These are phyloP conservation scores for Fusarium miscanthi DNA, from an alignment of 2,329 filamentous ascomycete genomes.

Conservation along the genomic window DNA sequence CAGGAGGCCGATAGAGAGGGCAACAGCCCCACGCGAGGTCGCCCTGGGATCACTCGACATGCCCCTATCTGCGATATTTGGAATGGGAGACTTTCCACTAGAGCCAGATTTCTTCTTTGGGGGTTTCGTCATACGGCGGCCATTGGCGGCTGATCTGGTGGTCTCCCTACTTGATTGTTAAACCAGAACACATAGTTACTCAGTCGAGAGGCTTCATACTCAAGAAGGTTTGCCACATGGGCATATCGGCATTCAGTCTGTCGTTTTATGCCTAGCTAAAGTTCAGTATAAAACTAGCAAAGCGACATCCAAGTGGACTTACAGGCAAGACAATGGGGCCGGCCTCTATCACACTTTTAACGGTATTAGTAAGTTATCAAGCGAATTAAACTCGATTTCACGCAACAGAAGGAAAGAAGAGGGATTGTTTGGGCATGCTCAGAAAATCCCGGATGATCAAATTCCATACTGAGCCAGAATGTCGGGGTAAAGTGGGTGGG, in stretches of 20 bases:
- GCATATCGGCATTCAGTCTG: conserved; percentile 82
- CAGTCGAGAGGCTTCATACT: conserved; percentile 62
- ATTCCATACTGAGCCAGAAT: neutral
- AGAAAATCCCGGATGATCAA: neutral
- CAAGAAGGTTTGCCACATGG: conserved; percentile 79
- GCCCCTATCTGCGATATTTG: conserved; percentile 67
- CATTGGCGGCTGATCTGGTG: conserved; percentile 63
- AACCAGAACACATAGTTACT: conserved; percentile 11
- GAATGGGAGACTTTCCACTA: conserved; percentile 55
- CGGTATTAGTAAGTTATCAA: conserved; percentile 17
- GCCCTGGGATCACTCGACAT: conserved; percentile 58
- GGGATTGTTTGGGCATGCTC: neutral
- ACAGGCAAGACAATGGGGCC: conserved; percentile 76
- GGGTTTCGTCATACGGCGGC: conserved; percentile 67
- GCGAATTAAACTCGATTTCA: neutral
- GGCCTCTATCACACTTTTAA: conserved; percentile 77
- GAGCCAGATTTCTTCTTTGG: conserved; percentile 63
- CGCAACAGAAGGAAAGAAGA: neutral
- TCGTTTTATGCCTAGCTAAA: conserved; percentile 73
- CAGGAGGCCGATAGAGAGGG: conserved; percentile 70
- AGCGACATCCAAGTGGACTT: conserved; percentile 46
- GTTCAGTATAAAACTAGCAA: conserved; percentile 22
- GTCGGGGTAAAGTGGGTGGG: conserved; percentile 31
- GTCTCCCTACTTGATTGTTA: conserved; percentile 61
- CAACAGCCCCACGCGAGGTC: conserved; percentile 62